phyloP scores from a whole-genome alignment of 2,329 filamentous ascomycete species.

The Clonostachys rosea region DNA sequence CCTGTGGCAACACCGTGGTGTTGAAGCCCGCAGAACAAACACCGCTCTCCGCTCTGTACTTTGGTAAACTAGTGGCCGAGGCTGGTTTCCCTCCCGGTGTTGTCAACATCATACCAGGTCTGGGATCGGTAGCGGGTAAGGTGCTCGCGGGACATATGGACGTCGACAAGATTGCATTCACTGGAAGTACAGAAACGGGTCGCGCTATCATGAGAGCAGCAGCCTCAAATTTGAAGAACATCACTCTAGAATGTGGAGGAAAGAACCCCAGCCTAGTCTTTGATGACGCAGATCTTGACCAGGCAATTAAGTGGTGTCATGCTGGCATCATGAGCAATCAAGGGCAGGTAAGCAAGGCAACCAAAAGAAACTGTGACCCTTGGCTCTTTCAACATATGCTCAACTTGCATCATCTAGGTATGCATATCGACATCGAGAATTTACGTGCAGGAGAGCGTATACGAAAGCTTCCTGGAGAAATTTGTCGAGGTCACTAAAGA shows the following conservation, averaged over 20 bases:
- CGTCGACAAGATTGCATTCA: conserved; percentile 68
- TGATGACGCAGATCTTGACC: conserved; percentile 53
- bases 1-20: conserved; percentile 54
- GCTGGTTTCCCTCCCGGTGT: conserved; percentile 71
- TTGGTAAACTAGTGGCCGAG: conserved; percentile 60
- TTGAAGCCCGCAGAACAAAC: conserved; percentile 57
- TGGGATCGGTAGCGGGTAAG: conserved; percentile 57
- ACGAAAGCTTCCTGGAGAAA: conserved; percentile 54
- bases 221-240: conserved; percentile 51
- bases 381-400: neutral
- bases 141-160: conserved; percentile 58
- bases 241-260: conserved; percentile 53
- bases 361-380: neutral
- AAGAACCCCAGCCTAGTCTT: conserved; percentile 55
- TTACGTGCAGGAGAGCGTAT: conserved; percentile 49
- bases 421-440: conserved; percentile 43
- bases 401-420: neutral
- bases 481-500: conserved; percentile 42
- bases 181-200: conserved; percentile 62
- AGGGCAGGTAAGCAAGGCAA: conserved; percentile 37
- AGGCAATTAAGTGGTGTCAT: conserved; percentile 48
- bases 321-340: conserved; percentile 44
- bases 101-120: conserved; percentile 65
- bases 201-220: conserved; percentile 66
- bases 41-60: conserved; percentile 54